Base-by-base conservation (phyloP, 2,329 filamentous ascomycete genomes). In the Arthrobotrys pseudoclavata region DNA sequence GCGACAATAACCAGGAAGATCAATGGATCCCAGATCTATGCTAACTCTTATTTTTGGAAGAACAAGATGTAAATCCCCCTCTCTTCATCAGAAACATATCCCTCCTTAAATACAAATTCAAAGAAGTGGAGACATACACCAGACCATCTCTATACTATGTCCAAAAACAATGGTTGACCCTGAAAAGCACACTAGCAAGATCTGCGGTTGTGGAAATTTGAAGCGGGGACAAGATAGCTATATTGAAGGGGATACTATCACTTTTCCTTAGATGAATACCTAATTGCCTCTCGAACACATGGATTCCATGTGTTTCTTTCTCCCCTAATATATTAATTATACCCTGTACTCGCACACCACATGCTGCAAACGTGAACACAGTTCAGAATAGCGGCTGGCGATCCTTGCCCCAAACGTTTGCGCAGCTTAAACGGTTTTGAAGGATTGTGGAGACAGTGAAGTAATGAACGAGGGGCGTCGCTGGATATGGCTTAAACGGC, bases 101-200 rank as follows among this genome's bases (percentile, higher is more conserved):
- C 18, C 67, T 63, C 45, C 34, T 70, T 70, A 70, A 63, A 47
- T 70, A 70, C 67, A 37, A 22, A 22, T 40, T 10, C 53, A 24
- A 12, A 13, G 6, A 57, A 40, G 53, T 57, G 53, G 53, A 57
- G 29, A 18, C 26, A 29, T 57, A 55, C 40, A 40, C 53, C 18
- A 22, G n/a, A 22, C 13, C 53, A 37, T 37, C 18, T 12, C 31
- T 57, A 57, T 57, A 13, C 52, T 4, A 34, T 13, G 13, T 47
- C 2, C 45, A 47, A 57, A 57, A 37, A 24, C 15, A 18, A 34
- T n/a, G n/a, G 50, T 15, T 55, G 15, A 55, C 50, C 50, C 50
- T 37, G 31, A 57, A 57, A 22, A 18, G 13, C 12, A 52, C 13
- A 55, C 1, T 18, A n/a, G 50, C 18, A 37, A 55, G 52, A 55